Evolutionary conservation across 768 basidiomycete species (phyloP).

Genomic region (Russula foetens): DNA sequence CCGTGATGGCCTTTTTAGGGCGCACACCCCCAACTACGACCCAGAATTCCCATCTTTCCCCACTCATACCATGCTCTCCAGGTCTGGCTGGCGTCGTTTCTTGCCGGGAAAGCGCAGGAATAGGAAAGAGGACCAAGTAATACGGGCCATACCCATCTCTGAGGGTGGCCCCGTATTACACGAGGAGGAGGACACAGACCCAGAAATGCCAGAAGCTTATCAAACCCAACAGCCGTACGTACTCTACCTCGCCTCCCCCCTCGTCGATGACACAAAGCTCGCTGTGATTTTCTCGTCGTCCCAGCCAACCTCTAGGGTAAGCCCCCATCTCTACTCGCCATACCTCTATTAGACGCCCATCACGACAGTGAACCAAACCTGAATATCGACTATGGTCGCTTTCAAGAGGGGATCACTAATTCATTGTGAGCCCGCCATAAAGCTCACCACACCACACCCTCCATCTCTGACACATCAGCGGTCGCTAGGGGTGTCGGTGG

Average conservation of each 20-base stretch:
- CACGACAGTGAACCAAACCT: constrained; percentile 11
- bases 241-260: neutral
- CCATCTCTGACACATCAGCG: neutral
- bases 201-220: neutral
- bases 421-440: neutral
- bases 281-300: neutral
- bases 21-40: neutral
- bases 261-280: neutral
- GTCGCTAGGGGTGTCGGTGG: neutral
- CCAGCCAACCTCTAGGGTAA: neutral
- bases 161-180: neutral
- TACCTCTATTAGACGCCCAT: neutral
- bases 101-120: constrained; percentile 10
- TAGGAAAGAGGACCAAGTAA: constrained; percentile 2
- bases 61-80: neutral
- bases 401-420: constrained; percentile 12
- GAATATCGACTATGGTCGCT: constrained; percentile 17
- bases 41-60: neutral
- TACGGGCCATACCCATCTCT: constrained; percentile 11
- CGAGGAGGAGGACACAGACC: constrained; percentile 7
- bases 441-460: neutral
- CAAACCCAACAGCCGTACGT: neutral
- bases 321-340: neutral
- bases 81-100: constrained; percentile 13
- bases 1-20: neutral